phyloP scores from a whole-genome alignment of 2,329 filamentous ascomycete species.

The Phialemonium atrogriseum region DNA sequence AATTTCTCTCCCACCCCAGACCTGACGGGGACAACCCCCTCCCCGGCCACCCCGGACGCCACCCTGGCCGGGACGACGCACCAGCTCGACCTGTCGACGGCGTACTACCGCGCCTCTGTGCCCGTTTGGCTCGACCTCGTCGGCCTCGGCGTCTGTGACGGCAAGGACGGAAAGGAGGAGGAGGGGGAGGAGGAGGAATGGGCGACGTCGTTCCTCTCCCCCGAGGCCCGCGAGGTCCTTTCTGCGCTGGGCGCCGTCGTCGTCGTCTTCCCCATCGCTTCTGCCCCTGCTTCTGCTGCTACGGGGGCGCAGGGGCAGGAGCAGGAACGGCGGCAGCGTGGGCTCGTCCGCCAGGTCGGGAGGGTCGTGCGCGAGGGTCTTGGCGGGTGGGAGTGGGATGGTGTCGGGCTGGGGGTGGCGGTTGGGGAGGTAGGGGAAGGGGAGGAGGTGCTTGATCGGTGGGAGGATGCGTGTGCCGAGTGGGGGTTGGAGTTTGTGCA shows the following conservation, averaged over 20 bases:
- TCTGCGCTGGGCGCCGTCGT: constrained; percentile 53
- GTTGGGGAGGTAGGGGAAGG: constrained; percentile 26
- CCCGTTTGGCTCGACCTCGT: constrained; percentile 63
- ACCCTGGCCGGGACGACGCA: constrained; percentile 54
- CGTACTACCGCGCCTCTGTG: constrained; percentile 52
- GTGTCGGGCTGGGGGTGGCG: constrained; percentile 51
- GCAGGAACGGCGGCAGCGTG: constrained; percentile 3
- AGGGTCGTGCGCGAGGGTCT: constrained; percentile 47
- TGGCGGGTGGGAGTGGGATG: constrained; percentile 57
- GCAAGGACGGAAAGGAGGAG: too few species aligned
- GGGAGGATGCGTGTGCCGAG: constrained; percentile 52
- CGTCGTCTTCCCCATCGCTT: constrained; percentile 38
- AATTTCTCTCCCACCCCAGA: too few species aligned
- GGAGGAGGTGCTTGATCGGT: constrained; percentile 41
- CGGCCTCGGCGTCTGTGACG: too few species aligned
- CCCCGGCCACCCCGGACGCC: constrained; percentile 16
- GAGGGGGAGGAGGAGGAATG: constrained; percentile 44
- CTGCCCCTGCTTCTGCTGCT: constrained; percentile 4
- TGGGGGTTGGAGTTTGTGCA: constrained; percentile 57
- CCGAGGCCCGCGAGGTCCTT: constrained; percentile 56
- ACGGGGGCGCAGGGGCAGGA: constrained; percentile 11
- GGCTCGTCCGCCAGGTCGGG: constrained; percentile 42
- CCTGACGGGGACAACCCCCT: constrained; percentile 3
- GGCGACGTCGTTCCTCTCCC: constrained; percentile 49
- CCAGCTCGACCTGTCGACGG: constrained; percentile 42